Conservation (phyloP, 2,329 filamentous ascomycete genomes). For the Xylariaceae sp. region DNA sequence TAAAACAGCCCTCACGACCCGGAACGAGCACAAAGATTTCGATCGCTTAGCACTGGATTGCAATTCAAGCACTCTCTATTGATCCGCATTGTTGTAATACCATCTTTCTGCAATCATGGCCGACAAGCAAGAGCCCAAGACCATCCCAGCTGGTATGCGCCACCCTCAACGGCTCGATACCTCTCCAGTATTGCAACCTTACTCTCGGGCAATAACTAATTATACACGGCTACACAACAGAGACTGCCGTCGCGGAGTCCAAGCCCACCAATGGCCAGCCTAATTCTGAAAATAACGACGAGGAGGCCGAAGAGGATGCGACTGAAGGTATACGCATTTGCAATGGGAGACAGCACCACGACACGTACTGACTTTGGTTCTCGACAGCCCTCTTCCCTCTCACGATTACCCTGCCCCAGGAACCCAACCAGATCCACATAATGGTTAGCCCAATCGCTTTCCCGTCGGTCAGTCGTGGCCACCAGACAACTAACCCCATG, state of each 20-base stretch:
- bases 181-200: neutral
- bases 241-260: conserved; percentile 19
- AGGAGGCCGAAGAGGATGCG: conserved; percentile 23
- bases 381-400: conserved; percentile 52
- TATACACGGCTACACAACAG: conserved; percentile 15
- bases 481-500: conserved; percentile 19
- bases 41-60: too few relatives aligned
- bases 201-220: conserved; percentile 9
- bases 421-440: conserved; percentile 74
- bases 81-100: conserved; percentile 7
- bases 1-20: too few relatives aligned
- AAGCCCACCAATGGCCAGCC: conserved; percentile 23
- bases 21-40: too few relatives aligned
- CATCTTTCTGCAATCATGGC: conserved; percentile 24
- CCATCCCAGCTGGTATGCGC: conserved; percentile 21
- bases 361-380: conserved; percentile 7
- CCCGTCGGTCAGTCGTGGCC: conserved; percentile 1
- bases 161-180: neutral
- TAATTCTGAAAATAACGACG: conserved; percentile 19
- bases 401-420: conserved; percentile 77
- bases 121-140: conserved; percentile 26
- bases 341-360: neutral
- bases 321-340: conserved; percentile 23
- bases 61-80: conserved; percentile 7
- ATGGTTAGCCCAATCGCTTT: conserved; percentile 57